Conservation (phyloP, 1,139 yeast species). For the Blastobotrys capitulatus region DNA sequence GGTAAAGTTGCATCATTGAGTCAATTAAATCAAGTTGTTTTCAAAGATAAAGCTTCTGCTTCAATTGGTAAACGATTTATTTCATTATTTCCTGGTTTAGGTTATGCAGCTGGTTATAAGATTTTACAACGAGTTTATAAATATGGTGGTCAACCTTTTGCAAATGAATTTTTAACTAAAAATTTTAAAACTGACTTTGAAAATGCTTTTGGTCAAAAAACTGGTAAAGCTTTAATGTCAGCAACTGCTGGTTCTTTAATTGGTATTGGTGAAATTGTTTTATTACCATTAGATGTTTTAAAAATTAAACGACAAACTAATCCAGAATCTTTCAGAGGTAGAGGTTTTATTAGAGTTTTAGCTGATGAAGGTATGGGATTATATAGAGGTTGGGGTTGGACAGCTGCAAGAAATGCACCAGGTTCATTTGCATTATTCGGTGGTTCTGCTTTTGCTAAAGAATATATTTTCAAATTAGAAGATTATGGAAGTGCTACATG, state of each 20-base stretch:
- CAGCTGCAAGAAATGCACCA: conserved; percentile 99
- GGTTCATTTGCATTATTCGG: conserved; percentile 97
- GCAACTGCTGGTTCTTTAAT: conserved; percentile 97
- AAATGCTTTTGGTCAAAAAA: conserved; percentile 77
- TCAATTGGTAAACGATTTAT: conserved; percentile 65
- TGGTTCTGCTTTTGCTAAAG: conserved; percentile 98
- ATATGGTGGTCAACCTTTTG: conserved; percentile 99
- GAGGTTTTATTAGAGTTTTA: conserved; percentile 84
- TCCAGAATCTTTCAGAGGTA: conserved; percentile 96
- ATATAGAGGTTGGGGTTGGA: conserved; percentile 99
- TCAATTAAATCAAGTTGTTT: conserved; percentile 79
- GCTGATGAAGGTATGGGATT: conserved; percentile 89
- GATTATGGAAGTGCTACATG: conserved; percentile 92
- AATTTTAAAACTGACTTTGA: conserved; percentile 72
- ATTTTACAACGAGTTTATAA: conserved; percentile 96
- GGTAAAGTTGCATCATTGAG: conserved; percentile 54
- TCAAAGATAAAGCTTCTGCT: conserved; percentile 73
- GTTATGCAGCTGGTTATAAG: conserved; percentile 97
- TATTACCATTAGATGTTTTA: conserved; percentile 91
- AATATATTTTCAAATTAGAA: conserved; percentile 76
- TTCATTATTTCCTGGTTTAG: conserved; percentile 94
- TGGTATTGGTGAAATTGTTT: conserved; percentile 96
- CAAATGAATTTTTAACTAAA: conserved; percentile 79
- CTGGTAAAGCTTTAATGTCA: conserved; percentile 92
- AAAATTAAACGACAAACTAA: conserved; percentile 98